A percentile compares a stretch with the other conserved stretches of the same genome.
Evolutionary conservation across 2,329 filamentous ascomycete species (phyloP).

Genomic region (Domatiomyces globalis): DNA sequence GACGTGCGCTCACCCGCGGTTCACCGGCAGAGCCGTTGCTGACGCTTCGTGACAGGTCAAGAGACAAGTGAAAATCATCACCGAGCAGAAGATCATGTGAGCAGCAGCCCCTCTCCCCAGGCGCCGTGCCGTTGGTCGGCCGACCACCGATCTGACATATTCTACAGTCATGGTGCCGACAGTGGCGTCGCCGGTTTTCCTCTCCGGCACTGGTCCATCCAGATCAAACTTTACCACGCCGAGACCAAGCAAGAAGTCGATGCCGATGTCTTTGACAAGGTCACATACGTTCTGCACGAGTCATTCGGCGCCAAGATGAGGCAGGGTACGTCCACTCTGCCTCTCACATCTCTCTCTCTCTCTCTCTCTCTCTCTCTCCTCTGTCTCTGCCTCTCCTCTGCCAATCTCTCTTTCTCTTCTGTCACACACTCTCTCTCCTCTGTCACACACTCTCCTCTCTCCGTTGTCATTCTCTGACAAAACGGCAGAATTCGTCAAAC

Average conservation of each 20-base stretch:
- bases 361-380: neutral
- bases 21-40: neutral
- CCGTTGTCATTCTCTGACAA: neutral
- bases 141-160: neutral
- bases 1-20: neutral
- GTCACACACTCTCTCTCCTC: neutral
- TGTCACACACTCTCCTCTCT: constrained; percentile 15
- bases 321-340: constrained; percentile 51
- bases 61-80: constrained; percentile 83
- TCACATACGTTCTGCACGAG: constrained; percentile 82
- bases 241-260: constrained; percentile 62
- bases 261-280: constrained; percentile 80
- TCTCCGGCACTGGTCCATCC: constrained; percentile 83
- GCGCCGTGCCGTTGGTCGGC: neutral
- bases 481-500: constrained; percentile 55
- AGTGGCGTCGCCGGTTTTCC: constrained; percentile 77
- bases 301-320: constrained; percentile 70
- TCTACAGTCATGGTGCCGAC: constrained; percentile 52
- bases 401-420: no score
- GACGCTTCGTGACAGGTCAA: constrained; percentile 42
- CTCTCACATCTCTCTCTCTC: constrained; percentile 2
- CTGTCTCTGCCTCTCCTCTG: neutral
- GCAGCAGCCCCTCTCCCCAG: constrained; percentile 24
- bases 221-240: constrained; percentile 53
- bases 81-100: constrained; percentile 79